Evolutionary conservation across 1,284 basidiomycete species (phyloP), one percentile per base, ranked within the genome.

Genomic region (Papiliotrema fonsecae): DNA sequence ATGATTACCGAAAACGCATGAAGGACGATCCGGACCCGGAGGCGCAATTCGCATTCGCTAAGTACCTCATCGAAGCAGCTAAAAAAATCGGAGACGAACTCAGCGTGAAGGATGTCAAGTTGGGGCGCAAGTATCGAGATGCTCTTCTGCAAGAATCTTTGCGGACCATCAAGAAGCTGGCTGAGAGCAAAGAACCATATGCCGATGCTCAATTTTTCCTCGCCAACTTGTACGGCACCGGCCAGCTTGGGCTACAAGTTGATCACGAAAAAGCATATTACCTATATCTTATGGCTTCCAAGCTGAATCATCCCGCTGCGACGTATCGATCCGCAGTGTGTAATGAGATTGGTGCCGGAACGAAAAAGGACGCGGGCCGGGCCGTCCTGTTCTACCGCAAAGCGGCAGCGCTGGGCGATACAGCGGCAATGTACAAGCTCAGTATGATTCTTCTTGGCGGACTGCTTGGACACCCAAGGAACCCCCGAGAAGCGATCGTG

Each of bases 291-390:
- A 93, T 97, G 75, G 94, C 94, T 4, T 88, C 88, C 32, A 98
- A 97, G 75, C 89, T 97, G 74, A 96, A 97, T 68, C 91, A 98
- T 67, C 82, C 96, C 0, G 83, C 91, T 0, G 93, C 92, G 21
- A 92, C 88, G 26, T 99, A 98, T 69, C 87, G 96, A 39, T 93
- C 97, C 27, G 96, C 93, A 3, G 94, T 98, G 4, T 99, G 96
- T 74, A 97, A 97, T 74, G 96, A 98, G 73, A 89, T 98, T 50
- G 96, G 96, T n/a, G 93, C 92, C 1, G 96, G 96, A n/a, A 98
- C 96, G 2, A 81, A 86, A 57, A 81, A 85, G 52, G 94, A 98
- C 65, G 84, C 85, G 2, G 79, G 84, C 26, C 82, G 93, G 30
- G 94, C 94, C 3, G 85, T 93, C 37, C 84, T 93, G 14, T 97